Evolutionary conservation across 2,329 filamentous ascomycete genomes (phyloP).

Genomic region (Cordyceps cicadae): DNA sequence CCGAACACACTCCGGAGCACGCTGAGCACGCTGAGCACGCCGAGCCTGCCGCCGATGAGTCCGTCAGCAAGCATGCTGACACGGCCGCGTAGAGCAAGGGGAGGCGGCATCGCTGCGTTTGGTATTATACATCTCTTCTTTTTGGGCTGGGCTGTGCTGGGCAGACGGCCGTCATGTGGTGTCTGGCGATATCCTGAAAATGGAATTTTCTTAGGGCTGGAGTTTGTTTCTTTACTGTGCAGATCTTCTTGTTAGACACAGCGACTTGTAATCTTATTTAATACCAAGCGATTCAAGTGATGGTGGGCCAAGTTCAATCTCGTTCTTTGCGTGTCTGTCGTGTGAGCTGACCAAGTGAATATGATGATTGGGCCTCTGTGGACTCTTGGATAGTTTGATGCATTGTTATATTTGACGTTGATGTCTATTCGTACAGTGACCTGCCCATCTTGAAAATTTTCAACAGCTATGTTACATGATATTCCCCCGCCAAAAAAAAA

Average conservation of each 20-base stretch:
- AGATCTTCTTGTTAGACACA: background rate
- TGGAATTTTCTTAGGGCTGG: background rate
- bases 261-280: constrained; percentile 3
- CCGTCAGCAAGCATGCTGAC: background rate
- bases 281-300: constrained; percentile 4
- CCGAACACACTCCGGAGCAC: background rate
- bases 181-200: constrained; percentile 4
- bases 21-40: background rate
- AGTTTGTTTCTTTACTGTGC: constrained; percentile 4
- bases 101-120: background rate
- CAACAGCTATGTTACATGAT: constrained; percentile 10
- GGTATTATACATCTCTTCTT: background rate
- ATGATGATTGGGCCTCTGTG: too few relatives aligned
- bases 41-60: background rate
- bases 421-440: constrained; percentile 7
- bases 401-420: background rate
- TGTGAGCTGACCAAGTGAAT: background rate
- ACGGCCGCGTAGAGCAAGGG: background rate
- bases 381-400: background rate
- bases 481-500: background rate
- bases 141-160: constrained; percentile 7
- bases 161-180: constrained; percentile 3
- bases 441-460: constrained; percentile 3
- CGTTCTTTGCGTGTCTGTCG: background rate
- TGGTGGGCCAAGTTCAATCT: background rate